Evolutionary conservation across 306 rosid species (phyloP).

Genomic region (Medicago lupulina): DNA sequence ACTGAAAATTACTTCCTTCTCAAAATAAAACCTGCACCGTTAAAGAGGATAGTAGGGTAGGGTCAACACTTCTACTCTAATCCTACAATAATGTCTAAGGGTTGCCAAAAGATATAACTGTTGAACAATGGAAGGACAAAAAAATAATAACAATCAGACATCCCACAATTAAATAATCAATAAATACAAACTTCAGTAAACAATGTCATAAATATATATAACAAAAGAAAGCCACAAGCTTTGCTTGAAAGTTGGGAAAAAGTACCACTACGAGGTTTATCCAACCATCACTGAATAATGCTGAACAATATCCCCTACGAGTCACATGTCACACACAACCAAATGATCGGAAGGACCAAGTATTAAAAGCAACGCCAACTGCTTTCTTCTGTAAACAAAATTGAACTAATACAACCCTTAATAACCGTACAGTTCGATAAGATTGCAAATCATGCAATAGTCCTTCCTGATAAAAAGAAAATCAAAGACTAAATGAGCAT

Average conservation of each 20-base stretch:
- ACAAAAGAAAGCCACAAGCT: slow-evolving; percentile 38
- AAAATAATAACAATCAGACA: slow-evolving; percentile 19
- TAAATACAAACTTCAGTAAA: slow-evolving; percentile 10
- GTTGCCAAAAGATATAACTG: not conserved
- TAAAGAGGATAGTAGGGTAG: too few species aligned
- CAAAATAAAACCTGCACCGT: too few species aligned
- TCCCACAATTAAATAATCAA: not conserved
- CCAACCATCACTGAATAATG: slow-evolving; percentile 34
- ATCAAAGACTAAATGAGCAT: not conserved
- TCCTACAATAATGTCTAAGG: not conserved
- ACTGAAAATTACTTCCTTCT: too few species aligned
- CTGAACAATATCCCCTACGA: not conserved
- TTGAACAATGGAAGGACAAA: not conserved
- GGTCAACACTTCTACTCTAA: not conserved
- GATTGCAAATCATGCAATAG: slow-evolving; percentile 25
- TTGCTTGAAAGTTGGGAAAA: slow-evolving; percentile 38
- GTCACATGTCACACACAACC: slow-evolving; percentile 34
- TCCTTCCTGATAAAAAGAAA: slow-evolving; percentile 22
- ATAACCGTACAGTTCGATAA: slow-evolving; percentile 21
- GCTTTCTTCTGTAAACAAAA: slow-evolving; percentile 18
- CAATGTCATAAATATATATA: slow-evolving; percentile 10
- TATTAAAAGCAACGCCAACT: slow-evolving; percentile 6
- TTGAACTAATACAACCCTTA: not conserved
- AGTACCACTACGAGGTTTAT: slow-evolving; percentile 22
- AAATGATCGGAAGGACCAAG: slow-evolving; percentile 36